Evolutionary conservation across 768 basidiomycete species (phyloP), one percentile per base, ranked within the genome.

Genomic region (Kwoniella shandongensis): DNA sequence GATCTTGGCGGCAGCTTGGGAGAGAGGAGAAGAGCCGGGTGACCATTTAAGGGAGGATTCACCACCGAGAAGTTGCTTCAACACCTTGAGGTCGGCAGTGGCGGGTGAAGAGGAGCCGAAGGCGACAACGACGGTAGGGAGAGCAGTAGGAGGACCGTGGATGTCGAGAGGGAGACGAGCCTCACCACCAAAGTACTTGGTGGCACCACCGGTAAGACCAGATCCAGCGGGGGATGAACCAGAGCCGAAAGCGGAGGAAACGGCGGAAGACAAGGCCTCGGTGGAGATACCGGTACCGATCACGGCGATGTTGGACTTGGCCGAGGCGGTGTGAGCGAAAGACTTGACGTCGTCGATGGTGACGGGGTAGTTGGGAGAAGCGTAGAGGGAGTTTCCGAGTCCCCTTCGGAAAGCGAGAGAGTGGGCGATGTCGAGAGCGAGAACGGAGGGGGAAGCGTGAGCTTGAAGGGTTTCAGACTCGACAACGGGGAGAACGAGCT

Each of bases 381-480:
- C 87, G 78, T 89, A 91, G 59, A 97, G 83, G 22, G 93, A 87
- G 65, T 88, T 83, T 67, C 94, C 94, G 68, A 98, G 91, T 15
- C 94, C 94, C 40, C 81, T 81, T 71, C 93, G 91, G 88, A 98
- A 99, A 41, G 94, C 93, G 56, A 93, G 81, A 41, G 83, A 77
- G 76, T 98, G 94, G 3, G 91, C 92, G 35, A 86, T 79, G 71
- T 99, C 94, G 54, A 98, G 62, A 39, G 92, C 92, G 66, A 81
- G 81, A 1, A 83, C 82, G 22, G 82, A 80, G 7, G 90, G 85
- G 57, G 87, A 80, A 44, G 80, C 76, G 42, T 79, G 74, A 13
- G 85, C 88, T 22, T 83, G 79, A 36, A 81, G 76, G 42, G 85
- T 79, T 72, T 98, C 94, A 53, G 84, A 81, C 51, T 83, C 81